phyloP scores from a whole-genome alignment of 2,329 filamentous ascomycete species.

The Penicillium hesseltinei region DNA sequence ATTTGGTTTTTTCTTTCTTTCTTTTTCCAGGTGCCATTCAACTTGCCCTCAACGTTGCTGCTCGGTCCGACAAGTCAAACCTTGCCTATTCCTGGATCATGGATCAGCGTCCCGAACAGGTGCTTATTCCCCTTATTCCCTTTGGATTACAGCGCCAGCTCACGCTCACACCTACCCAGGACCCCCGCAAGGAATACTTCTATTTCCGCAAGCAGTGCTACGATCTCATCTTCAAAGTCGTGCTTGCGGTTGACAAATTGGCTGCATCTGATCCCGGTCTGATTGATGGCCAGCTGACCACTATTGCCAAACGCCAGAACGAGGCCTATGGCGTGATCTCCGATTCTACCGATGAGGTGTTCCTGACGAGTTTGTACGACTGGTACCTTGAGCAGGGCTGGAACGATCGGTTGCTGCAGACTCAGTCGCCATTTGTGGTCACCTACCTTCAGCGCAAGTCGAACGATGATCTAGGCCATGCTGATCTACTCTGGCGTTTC shows the following conservation, averaged over 20 bases:
- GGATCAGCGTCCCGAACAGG: slow-evolving; percentile 68
- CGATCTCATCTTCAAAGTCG: slow-evolving; percentile 77
- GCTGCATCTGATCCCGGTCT: slow-evolving; percentile 67
- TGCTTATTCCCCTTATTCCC: slow-evolving; percentile 26
- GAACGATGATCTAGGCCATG: slow-evolving; percentile 68
- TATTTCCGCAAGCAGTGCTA: slow-evolving; percentile 76
- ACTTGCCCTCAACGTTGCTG: slow-evolving; percentile 77
- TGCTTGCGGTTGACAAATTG: slow-evolving; percentile 72
- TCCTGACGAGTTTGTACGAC: slow-evolving; percentile 94
- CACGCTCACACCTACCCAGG: slow-evolving; percentile 39
- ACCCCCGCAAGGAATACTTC: slow-evolving; percentile 67
- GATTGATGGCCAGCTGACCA: slow-evolving; percentile 73
- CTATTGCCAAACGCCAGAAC: slow-evolving; percentile 72
- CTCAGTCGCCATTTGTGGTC: slow-evolving; percentile 80
- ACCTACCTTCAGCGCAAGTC: slow-evolving; percentile 80
- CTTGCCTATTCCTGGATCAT: slow-evolving; percentile 81
- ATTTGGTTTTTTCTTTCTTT: not conserved
- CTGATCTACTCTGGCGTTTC: slow-evolving; percentile 89
- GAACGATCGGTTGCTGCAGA: slow-evolving; percentile 79
- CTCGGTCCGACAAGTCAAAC: slow-evolving; percentile 83
- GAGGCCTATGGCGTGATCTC: slow-evolving; percentile 93
- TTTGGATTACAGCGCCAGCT: slow-evolving; percentile 12
- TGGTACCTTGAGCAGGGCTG: slow-evolving; percentile 89
- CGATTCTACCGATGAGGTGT: slow-evolving; percentile 83
- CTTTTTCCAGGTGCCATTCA: slow-evolving; percentile 67